Percentiles rank a stretch among this genome's conserved stretches.
Conservation (phyloP, 495 filamentous ascomycete species). For the Symbiotaphrina buchneri region DNA sequence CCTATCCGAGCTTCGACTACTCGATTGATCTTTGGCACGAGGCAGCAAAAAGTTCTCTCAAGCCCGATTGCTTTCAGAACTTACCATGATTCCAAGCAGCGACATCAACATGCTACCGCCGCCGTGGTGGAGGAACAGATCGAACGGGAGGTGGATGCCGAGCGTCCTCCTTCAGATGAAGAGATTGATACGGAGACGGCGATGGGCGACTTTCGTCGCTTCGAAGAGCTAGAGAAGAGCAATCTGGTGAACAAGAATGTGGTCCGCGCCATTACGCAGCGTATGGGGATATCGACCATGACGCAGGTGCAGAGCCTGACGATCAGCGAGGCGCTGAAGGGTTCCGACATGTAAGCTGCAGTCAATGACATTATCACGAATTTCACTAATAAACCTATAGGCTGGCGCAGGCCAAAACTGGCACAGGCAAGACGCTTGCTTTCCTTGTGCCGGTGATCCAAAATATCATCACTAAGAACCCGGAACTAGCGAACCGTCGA, state of each 20-base stretch:
- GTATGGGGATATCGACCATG: conserved; percentile 67
- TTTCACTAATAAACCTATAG: conserved; percentile 3
- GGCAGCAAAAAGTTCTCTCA: no score
- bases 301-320: conserved; percentile 80
- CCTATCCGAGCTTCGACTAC: no score
- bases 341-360: conserved; percentile 54
- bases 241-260: conserved; percentile 40
- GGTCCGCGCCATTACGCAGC: conserved; percentile 41
- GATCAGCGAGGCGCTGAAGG: conserved; percentile 53
- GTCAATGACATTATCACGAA: not conserved
- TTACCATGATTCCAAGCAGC: no score
- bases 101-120: not conserved
- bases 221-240: conserved; percentile 38
- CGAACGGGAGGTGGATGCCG: not conserved
- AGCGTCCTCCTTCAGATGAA: conserved; percentile 25
- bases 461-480: conserved; percentile 41
- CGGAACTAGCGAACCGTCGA: conserved; percentile 16
- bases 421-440: conserved; percentile 21
- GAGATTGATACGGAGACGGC: no score
- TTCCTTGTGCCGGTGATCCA: conserved; percentile 18
- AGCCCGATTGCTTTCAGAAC: no score
- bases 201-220: no score
- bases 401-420: conserved; percentile 21
- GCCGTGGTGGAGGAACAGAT: not conserved
- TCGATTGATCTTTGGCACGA: no score